Evolutionary conservation across 2,329 filamentous ascomycete species (phyloP).

Genomic region (Ceratocystis eucalypticola): DNA sequence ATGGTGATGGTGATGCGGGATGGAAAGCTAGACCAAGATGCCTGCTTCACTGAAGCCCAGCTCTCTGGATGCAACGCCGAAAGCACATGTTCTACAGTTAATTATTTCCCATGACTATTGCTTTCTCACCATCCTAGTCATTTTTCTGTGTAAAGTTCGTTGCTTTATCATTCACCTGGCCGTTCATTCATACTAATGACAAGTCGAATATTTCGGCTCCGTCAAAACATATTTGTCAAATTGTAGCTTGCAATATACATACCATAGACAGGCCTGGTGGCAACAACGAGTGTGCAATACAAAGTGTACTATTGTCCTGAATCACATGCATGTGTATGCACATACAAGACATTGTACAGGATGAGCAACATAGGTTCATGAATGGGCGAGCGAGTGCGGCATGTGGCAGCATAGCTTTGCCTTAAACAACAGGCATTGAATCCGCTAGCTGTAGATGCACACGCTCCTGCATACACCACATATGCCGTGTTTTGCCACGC

Average conservation of each 20-base stretch:
- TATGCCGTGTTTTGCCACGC: no score
- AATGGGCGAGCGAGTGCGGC: no score
- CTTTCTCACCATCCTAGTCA: no score
- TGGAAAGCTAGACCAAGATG: no score
- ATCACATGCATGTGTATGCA: background rate
- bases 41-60: no score
- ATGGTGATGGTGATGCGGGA: no score
- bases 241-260: background rate
- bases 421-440: background rate
- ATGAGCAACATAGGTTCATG: background rate
- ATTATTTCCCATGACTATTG: no score
- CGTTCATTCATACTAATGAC: background rate
- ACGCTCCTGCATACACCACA: background rate
- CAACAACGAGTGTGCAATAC: background rate
- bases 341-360: background rate
- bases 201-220: background rate
- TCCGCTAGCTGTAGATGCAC: background rate
- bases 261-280: background rate
- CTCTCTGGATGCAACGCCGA: no score
- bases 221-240: background rate
- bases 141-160: no score
- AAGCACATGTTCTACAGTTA: no score
- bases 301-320: background rate
- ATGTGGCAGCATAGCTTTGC: background rate
- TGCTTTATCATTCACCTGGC: background rate